Percentiles rank a stretch among this genome's conserved stretches.
phyloP scores from a whole-genome alignment of 805 yeast species.

The Saturnispora hagleri region DNA sequence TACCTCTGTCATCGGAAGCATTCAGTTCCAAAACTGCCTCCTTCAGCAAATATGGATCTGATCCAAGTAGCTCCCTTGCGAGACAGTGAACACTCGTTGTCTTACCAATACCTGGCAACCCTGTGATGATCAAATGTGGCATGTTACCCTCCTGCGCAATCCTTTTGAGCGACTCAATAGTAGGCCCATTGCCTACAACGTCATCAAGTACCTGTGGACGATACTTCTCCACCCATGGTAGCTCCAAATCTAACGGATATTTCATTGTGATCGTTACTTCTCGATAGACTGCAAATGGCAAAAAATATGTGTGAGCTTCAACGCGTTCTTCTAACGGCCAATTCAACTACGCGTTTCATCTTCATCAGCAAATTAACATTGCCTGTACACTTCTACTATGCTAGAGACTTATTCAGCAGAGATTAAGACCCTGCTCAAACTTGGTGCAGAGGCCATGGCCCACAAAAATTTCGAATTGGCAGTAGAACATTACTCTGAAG shows the following conservation, averaged over 20 bases:
- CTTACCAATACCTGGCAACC: constrained; percentile 95
- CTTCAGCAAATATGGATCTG: constrained; percentile 28
- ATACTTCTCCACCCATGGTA: constrained; percentile 81
- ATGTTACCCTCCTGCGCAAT: constrained; percentile 91
- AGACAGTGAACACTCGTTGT: constrained; percentile 90
- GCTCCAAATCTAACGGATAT: constrained; percentile 26
- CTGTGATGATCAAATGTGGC: constrained; percentile 95
- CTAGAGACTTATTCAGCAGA: constrained; percentile 26
- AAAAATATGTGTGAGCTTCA: neutral
- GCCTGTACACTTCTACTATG: neutral
- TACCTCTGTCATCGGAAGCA: constrained; percentile 96
- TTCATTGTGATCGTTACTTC: constrained; percentile 1
- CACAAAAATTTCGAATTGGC: constrained; percentile 60
- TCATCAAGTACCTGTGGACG: constrained; percentile 74
- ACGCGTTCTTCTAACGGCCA: neutral
- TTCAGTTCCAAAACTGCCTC: constrained; percentile 89
- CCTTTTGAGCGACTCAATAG: constrained; percentile 71
- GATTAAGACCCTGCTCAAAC: constrained; percentile 40
- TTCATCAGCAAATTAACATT: constrained; percentile 8
- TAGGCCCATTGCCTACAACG: constrained; percentile 89
- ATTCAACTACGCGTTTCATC: constrained; percentile 2
- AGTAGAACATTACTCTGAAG: constrained; percentile 59
- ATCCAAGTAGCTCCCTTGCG: constrained; percentile 75
- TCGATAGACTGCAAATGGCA: neutral
- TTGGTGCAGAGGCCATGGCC: constrained; percentile 59